These are phyloP conservation scores for Osmanthus fragrans DNA, from an alignment of 257 asterid species.

Conservation along the genomic window DNA sequence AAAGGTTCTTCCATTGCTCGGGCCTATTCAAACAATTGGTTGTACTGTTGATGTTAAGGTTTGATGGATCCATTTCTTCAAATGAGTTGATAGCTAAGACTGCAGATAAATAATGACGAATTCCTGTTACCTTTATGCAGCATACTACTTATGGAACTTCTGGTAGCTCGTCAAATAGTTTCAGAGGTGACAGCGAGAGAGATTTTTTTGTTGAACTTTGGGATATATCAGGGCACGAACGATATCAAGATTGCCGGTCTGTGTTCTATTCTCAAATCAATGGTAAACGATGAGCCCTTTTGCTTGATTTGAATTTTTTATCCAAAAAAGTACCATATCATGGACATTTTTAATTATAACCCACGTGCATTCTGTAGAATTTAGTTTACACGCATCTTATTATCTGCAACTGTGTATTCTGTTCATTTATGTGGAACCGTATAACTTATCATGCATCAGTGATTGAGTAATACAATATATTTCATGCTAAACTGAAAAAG, in stretches of 20 bases:
- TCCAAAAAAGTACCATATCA: background rate
- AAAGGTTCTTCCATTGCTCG: slow-evolving; percentile 45
- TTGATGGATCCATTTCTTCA: slow-evolving; percentile 17
- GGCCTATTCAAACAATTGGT: slow-evolving; percentile 54
- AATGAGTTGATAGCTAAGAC: slow-evolving; percentile 16
- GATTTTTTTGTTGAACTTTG: slow-evolving; percentile 91
- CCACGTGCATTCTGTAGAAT: background rate
- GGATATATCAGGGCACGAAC: slow-evolving; percentile 97
- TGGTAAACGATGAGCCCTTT: slow-evolving; percentile 48
- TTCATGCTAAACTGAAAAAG: background rate
- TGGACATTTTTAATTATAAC: background rate
- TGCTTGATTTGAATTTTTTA: background rate
- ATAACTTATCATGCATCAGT: background rate
- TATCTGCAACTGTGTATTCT: background rate
- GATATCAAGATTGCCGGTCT: slow-evolving; percentile 90
- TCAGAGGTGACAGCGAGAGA: slow-evolving; percentile 63
- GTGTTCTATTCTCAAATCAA: slow-evolving; percentile 92
- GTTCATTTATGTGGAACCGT: background rate
- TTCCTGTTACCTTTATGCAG: slow-evolving; percentile 42
- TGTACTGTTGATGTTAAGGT: slow-evolving; percentile 55
- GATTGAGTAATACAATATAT: background rate
- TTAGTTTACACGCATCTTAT: background rate
- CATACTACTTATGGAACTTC: slow-evolving; percentile 76
- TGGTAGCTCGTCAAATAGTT: slow-evolving; percentile 73
- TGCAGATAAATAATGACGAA: slow-evolving; percentile 9